Percentiles rank a stretch among this genome's conserved stretches.
Evolutionary conservation across 2,329 filamentous ascomycete species (phyloP).

Genomic region (Zopfia rhizophila): DNA sequence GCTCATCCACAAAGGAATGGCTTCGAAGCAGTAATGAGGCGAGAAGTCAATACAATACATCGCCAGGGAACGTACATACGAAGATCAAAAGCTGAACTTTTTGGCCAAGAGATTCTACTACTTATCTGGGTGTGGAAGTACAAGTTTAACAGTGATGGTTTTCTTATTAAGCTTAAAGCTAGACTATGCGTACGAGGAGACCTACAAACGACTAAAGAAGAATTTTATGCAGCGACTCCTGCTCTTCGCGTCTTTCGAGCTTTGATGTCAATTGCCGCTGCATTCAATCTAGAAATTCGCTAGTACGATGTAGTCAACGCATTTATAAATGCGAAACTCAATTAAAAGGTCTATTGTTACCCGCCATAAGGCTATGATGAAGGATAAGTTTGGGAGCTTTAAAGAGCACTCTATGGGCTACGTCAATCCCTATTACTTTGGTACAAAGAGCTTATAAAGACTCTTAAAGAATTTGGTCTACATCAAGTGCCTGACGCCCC

Average conservation of each 20-base stretch:
- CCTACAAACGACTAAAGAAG: constrained; percentile 15
- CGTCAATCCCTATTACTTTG: constrained; percentile 24
- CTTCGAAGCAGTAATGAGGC: no score
- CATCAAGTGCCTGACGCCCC: constrained; percentile 8
- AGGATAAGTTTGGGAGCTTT: constrained; percentile 16
- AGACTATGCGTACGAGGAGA: constrained; percentile 27
- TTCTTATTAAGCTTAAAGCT: constrained; percentile 25
- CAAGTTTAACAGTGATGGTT: constrained; percentile 36
- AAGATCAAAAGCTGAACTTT: no score
- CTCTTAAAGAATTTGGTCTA: constrained; percentile 18
- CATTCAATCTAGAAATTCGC: constrained; percentile 23
- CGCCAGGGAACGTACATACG: no score
- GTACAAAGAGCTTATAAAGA: constrained; percentile 20
- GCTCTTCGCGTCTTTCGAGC: constrained; percentile 25
- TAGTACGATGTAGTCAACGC: constrained; percentile 29
- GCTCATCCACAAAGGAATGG: no score
- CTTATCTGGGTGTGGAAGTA: constrained; percentile 36
- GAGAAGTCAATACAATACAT: no score
- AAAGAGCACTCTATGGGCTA: constrained; percentile 27
- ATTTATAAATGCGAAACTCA: constrained; percentile 25
- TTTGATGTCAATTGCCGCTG: constrained; percentile 28
- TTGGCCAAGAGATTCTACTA: constrained; percentile 22
- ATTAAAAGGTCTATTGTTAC: constrained; percentile 17
- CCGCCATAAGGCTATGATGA: constrained; percentile 17
- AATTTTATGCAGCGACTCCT: constrained; percentile 14